A percentile compares a stretch with the other conserved stretches of the same genome.
These are phyloP conservation scores for Yarrowia phangngaensis DNA, from an alignment of 805 yeast species.

Conservation along the genomic window DNA sequence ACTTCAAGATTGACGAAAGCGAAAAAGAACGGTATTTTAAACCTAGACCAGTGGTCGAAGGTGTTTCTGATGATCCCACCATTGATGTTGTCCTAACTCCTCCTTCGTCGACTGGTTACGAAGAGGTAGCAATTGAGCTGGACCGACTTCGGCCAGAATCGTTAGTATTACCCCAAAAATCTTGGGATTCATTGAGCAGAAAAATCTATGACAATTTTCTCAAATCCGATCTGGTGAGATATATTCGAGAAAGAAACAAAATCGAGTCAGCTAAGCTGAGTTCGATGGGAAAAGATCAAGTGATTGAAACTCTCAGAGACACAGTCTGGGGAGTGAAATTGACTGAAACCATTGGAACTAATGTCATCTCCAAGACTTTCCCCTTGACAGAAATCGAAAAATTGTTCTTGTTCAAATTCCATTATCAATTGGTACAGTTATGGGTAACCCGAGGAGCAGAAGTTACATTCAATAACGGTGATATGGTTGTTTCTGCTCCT, in stretches of 20 bases:
- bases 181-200: background rate
- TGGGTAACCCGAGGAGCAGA: conserved; percentile 16
- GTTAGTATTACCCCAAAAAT: background rate
- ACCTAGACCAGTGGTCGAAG: background rate
- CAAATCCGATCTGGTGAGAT: background rate
- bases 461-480: background rate
- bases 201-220: background rate
- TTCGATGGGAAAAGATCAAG: background rate
- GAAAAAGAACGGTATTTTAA: conserved; percentile 1
- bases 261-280: background rate
- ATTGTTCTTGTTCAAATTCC: conserved; percentile 1
- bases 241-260: background rate
- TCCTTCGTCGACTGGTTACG: background rate
- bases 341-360: background rate
- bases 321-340: background rate
- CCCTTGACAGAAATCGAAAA: background rate
- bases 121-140: background rate
- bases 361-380: background rate
- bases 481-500: background rate
- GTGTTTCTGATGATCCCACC: background rate
- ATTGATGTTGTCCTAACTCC: background rate
- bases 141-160: background rate
- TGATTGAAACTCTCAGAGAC: background rate
- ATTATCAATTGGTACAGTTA: conserved; percentile 1
- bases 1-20: background rate